These are phyloP conservation scores for Cercospora beticola DNA, from an alignment of 2,329 filamentous ascomycete genomes.

Conservation along the genomic window DNA sequence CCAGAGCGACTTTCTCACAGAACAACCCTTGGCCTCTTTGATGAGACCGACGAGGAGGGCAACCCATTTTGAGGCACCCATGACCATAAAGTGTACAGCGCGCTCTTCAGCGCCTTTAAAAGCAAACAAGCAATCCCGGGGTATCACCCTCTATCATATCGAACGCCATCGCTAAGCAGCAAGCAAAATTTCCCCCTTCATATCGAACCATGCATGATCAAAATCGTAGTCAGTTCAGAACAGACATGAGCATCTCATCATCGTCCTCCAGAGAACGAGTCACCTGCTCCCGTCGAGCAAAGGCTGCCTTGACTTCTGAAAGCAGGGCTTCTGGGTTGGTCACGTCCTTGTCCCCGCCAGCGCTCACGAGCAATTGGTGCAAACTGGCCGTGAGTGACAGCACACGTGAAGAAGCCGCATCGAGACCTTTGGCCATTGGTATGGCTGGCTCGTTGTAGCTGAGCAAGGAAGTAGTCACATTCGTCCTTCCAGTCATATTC, in stretches of 20 bases:
- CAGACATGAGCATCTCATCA: slow-evolving; percentile 19
- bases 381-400: slow-evolving; percentile 18
- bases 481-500: slow-evolving; percentile 13
- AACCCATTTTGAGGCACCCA: background rate
- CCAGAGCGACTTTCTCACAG: background rate
- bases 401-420: slow-evolving; percentile 12
- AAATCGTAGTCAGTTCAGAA: slow-evolving; percentile 2
- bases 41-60: background rate
- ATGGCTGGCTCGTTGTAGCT: slow-evolving; percentile 31
- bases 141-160: background rate
- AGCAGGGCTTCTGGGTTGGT: slow-evolving; percentile 5
- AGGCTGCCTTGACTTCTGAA: slow-evolving; percentile 19
- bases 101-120: background rate
- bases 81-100: background rate
- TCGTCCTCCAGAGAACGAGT: background rate
- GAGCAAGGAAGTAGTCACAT: slow-evolving; percentile 24
- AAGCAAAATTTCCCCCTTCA: slow-evolving; percentile 6
- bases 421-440: slow-evolving; percentile 16
- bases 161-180: slow-evolving; percentile 1
- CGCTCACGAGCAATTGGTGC: slow-evolving; percentile 18
- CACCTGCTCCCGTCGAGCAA: background rate
- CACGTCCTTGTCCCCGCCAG: slow-evolving; percentile 9
- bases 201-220: background rate
- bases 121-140: slow-evolving; percentile 6
- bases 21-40: background rate